Percentiles rank a stretch among this genome's conserved stretches.
phyloP scores from a whole-genome alignment of 495 filamentous ascomycete species.

The Penicillium canariense region DNA sequence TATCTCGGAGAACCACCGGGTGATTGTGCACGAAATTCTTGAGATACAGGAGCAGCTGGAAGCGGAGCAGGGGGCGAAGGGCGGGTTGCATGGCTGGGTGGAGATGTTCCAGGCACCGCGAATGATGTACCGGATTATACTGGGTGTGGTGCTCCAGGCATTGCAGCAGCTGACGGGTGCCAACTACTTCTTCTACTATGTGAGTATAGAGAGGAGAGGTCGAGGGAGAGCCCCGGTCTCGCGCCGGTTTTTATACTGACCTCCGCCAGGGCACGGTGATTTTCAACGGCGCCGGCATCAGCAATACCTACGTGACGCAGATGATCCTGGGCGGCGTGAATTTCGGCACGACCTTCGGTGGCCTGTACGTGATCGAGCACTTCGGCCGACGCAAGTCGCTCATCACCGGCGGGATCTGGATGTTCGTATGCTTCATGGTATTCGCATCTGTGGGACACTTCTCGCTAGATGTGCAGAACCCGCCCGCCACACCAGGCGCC shows the following conservation, averaged over 20 bases:
- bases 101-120: constrained; percentile 62
- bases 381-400: constrained; percentile 65
- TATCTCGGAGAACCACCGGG: constrained; percentile 55
- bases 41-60: constrained; percentile 57
- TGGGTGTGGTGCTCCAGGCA: constrained; percentile 64
- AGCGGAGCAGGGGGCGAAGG: constrained; percentile 47
- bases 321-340: constrained; percentile 75
- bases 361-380: constrained; percentile 66
- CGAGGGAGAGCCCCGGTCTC: too few relatives aligned
- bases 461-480: constrained; percentile 50
- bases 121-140: constrained; percentile 65
- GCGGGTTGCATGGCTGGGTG: constrained; percentile 31
- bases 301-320: constrained; percentile 64
- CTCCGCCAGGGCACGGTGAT: constrained; percentile 57
- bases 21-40: constrained; percentile 64
- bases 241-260: too few relatives aligned
- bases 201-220: too few relatives aligned
- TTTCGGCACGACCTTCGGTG: constrained; percentile 65
- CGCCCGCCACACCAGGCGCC: constrained; percentile 52
- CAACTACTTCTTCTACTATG: constrained; percentile 73
- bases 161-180: constrained; percentile 40
- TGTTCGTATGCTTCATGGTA: constrained; percentile 68
- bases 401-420: constrained; percentile 64
- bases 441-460: constrained; percentile 68
- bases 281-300: constrained; percentile 65